Base-by-base conservation (phyloP, 2,329 filamentous ascomycete genomes). In the Hypoxylon sp. region DNA sequence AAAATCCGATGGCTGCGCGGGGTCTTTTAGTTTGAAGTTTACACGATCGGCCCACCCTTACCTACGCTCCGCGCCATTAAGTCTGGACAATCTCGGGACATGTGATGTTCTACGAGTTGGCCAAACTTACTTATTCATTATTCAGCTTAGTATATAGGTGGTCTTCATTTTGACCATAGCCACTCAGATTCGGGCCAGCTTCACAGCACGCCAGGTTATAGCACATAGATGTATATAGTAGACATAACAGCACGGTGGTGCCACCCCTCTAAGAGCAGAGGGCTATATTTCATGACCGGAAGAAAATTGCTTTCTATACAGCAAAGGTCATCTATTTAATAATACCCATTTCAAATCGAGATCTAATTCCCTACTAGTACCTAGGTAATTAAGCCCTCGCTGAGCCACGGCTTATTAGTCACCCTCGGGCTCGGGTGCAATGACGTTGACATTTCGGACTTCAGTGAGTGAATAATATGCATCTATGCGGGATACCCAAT, bases 341-440 rank as follows among this genome's bases (percentile, higher is more conserved):
- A 43, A 62, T 51, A 56, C 49, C 54, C 47, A 50, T 56, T 26
- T 26, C 24, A 26, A 26, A 26, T 26, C 24, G 24, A 26, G 7
- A 26, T 26, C 24, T 26, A 26, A 26, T n/a, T n/a, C n/a, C n/a
- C n/a, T n/a, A n/a, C n/a, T n/a, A 20, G 19, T 17, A 6, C 6
- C 37, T 2, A 17, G 10, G 37, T 30, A 30, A 13, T 13, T 32
- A 32, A 4, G 30, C 30, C 30, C 11, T 8, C 11, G 15, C 6
- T 34, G 13, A 15, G 13, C 32, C 32, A 34, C 32, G 13, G 11
- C 4, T 34, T 13, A 13, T 13, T 34, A 34, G 32, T 13, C 32
- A 34, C 32, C 11, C 2, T 32, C 30, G 30, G 30, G 30, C 11
- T 34, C 32, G 32, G 13, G 13, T 13, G 13, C 15, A 37, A 37